These are phyloP conservation scores for Fraxinus albicans DNA, from an alignment of 305 asterid genomes.

Conservation along the genomic window DNA sequence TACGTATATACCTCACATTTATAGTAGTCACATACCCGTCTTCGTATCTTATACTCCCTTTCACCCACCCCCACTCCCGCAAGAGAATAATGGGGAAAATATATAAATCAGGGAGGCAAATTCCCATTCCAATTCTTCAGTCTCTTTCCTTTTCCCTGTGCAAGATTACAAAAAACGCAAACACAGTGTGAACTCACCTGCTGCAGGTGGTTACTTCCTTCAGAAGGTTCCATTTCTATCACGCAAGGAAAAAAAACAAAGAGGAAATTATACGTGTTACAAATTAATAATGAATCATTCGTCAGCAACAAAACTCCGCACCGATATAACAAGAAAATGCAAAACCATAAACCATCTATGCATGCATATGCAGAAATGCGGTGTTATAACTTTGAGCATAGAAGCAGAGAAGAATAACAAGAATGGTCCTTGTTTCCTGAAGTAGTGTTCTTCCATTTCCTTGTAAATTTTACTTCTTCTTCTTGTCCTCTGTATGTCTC, in stretches of 20 bases:
- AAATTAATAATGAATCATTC: neutral
- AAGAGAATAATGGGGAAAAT: neutral
- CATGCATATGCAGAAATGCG: neutral
- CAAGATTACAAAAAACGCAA: neutral
- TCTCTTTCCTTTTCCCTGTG: neutral
- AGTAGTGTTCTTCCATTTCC: neutral
- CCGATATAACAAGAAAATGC: neutral
- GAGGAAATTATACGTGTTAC: neutral
- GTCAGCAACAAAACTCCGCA: neutral
- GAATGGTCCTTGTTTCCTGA: neutral
- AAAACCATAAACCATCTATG: neutral
- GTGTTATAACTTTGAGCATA: neutral
- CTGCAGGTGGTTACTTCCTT: neutral
- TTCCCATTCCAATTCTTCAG: neutral
- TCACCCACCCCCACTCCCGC: neutral
- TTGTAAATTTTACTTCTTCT: neutral
- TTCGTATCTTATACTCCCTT: neutral
- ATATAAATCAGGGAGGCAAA: neutral
- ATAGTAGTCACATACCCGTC: neutral
- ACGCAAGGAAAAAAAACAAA: neutral
- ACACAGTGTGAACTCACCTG: neutral
- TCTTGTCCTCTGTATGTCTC: neutral
- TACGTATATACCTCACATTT: neutral
- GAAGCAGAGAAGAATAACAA: neutral
- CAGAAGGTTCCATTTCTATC: neutral